Conservation (phyloP, 176 grass and related monocot genomes). For the Microstegium vimineum region DNA sequence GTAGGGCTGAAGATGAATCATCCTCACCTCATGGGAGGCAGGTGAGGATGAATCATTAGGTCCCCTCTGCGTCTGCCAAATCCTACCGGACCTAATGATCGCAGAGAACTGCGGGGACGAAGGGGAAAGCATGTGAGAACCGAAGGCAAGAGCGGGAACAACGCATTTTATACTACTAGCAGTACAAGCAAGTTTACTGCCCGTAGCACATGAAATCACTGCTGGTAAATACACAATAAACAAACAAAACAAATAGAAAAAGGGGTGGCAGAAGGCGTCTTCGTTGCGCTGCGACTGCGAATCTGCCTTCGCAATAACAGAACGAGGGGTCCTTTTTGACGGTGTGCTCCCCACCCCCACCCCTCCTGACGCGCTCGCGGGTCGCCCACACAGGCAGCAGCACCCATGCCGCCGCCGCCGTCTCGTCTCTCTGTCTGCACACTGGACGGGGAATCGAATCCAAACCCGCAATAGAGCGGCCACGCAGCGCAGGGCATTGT, state of each 20-base stretch:
- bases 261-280: not conserved
- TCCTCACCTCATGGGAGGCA: no score
- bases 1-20: not conserved
- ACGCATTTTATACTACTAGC: no score
- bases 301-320: constrained; percentile 5
- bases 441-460: constrained; percentile 1
- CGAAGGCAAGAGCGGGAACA: no score
- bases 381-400: not conserved
- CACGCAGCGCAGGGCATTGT: not conserved
- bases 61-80: not conserved
- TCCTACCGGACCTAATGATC: not conserved
- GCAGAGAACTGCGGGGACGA: no score
- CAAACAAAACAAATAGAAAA: not conserved
- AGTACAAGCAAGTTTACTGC: not conserved
- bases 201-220: not conserved
- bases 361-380: not conserved
- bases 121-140: not conserved
- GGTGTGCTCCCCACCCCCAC: constrained; percentile 26
- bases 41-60: not conserved
- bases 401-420: no score
- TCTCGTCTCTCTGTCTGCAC: no score
- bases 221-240: not conserved
- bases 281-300: not conserved
- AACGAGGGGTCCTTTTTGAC: constrained; percentile 14
- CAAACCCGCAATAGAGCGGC: not conserved